Conservation (phyloP, 306 rosid genomes). For the Hippophae gyantsensis region DNA sequence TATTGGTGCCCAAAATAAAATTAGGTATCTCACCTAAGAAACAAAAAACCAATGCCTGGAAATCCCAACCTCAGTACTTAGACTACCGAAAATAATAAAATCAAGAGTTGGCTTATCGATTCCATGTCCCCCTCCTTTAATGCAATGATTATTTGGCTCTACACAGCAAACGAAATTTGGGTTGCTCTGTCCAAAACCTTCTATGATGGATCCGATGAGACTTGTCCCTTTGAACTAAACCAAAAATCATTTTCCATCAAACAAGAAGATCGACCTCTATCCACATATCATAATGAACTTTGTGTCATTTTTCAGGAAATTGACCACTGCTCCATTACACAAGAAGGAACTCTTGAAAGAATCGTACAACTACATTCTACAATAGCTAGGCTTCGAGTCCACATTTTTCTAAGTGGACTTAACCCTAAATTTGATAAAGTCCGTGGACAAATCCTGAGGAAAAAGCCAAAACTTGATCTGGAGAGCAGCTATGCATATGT, state of each 20-base stretch:
- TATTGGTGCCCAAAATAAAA: not conserved
- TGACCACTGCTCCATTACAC: not conserved
- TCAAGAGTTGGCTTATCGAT: no score
- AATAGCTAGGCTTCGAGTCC: conserved; percentile 4
- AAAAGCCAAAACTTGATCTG: not conserved
- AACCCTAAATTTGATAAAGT: conserved; percentile 1
- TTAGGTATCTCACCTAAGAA: not conserved
- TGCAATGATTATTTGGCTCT: not conserved
- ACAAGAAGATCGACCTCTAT: not conserved
- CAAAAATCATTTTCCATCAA: no score
- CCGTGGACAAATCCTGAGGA: not conserved
- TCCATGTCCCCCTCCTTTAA: not conserved
- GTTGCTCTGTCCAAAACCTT: not conserved
- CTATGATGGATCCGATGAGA: no score
- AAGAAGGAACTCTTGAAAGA: not conserved
- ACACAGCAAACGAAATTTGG: not conserved
- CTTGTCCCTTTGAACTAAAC: no score
- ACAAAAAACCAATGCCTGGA: not conserved
- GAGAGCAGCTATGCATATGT: not conserved
- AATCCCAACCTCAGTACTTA: not conserved
- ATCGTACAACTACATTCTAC: not conserved
- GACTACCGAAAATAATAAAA: not conserved
- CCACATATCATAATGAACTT: conserved; percentile 4
- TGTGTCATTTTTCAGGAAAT: not conserved
- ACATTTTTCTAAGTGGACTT: conserved; percentile 5